Conservation (phyloP, 2,329 filamentous ascomycete genomes). For the Diatrype stigma region DNA sequence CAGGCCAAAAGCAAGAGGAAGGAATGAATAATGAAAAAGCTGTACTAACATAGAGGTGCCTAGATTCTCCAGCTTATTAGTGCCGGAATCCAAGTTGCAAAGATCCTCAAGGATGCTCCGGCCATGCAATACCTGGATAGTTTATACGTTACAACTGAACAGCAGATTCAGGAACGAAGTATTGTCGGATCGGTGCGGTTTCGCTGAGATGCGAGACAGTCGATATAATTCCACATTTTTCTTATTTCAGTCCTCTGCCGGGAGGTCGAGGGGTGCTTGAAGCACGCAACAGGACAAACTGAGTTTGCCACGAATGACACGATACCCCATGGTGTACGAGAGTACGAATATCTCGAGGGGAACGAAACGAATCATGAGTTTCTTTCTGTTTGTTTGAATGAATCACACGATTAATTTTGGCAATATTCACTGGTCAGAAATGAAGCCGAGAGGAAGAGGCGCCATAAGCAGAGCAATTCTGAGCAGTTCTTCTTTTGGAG, state of each 20-base stretch:
- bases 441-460: background rate
- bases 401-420: slow-evolving; percentile 8
- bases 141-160: slow-evolving; percentile 78
- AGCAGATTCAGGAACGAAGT: slow-evolving; percentile 67
- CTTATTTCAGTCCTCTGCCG: slow-evolving; percentile 5
- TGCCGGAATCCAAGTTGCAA: slow-evolving; percentile 81
- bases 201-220: slow-evolving; percentile 24
- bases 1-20: background rate
- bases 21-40: background rate
- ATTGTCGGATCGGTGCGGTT: slow-evolving; percentile 38
- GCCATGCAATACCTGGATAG: slow-evolving; percentile 80
- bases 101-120: slow-evolving; percentile 77
- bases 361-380: slow-evolving; percentile 22
- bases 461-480: background rate
- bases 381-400: slow-evolving; percentile 8
- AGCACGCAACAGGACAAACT: background rate
- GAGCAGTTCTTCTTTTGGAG: background rate
- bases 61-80: slow-evolving; percentile 77
- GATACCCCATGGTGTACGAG: slow-evolving; percentile 9
- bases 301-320: background rate
- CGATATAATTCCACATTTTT: slow-evolving; percentile 17
- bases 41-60: background rate
- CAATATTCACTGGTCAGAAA: slow-evolving; percentile 2
- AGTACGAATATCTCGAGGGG: slow-evolving; percentile 14
- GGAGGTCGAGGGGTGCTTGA: background rate